Conservation (phyloP, 2,329 filamentous ascomycete species). For the Diaporthe sp. region DNA sequence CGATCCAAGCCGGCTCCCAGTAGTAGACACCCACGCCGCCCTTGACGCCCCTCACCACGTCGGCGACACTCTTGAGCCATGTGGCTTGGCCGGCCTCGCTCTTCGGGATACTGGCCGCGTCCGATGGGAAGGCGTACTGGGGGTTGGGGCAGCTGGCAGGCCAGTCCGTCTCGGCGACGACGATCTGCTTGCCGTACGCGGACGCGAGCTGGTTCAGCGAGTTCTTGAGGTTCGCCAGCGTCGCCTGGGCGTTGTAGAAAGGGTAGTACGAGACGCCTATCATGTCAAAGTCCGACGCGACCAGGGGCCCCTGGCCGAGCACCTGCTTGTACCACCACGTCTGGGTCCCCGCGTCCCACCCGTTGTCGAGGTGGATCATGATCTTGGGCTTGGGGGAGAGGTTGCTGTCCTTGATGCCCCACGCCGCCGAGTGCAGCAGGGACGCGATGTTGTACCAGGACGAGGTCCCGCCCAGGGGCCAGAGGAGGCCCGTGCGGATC, state of each 20-base stretch:
- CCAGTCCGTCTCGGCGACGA: conserved; percentile 79
- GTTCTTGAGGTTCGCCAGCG: conserved; percentile 64
- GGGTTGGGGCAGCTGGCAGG: conserved; percentile 72
- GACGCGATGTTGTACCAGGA: conserved; percentile 69
- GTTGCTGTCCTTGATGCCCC: conserved; percentile 71
- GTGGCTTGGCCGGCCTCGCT: conserved; percentile 70
- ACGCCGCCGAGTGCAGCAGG: conserved; percentile 71
- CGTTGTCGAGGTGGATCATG: conserved; percentile 80
- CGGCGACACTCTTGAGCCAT: conserved; percentile 70
- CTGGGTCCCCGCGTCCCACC: conserved; percentile 77
- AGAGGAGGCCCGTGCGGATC: conserved; percentile 74
- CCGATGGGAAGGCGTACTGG: conserved; percentile 67
- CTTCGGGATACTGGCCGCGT: conserved; percentile 69
- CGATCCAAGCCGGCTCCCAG: conserved; percentile 79
- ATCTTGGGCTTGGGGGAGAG: conserved; percentile 71
- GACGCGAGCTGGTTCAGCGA: conserved; percentile 68
- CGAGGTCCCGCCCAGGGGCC: conserved; percentile 69
- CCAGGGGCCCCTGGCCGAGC: conserved; percentile 60
- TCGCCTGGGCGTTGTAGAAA: conserved; percentile 72
- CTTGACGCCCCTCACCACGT: conserved; percentile 61
- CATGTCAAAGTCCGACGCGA: conserved; percentile 70
- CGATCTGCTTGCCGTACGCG: conserved; percentile 72
- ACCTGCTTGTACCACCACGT: conserved; percentile 69
- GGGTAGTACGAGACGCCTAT: conserved; percentile 81
- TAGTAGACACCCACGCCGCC: conserved; percentile 74